These are phyloP conservation scores for Spirogloea muscicola DNA, from an alignment of 139 green algal genomes.

Conservation along the genomic window DNA sequence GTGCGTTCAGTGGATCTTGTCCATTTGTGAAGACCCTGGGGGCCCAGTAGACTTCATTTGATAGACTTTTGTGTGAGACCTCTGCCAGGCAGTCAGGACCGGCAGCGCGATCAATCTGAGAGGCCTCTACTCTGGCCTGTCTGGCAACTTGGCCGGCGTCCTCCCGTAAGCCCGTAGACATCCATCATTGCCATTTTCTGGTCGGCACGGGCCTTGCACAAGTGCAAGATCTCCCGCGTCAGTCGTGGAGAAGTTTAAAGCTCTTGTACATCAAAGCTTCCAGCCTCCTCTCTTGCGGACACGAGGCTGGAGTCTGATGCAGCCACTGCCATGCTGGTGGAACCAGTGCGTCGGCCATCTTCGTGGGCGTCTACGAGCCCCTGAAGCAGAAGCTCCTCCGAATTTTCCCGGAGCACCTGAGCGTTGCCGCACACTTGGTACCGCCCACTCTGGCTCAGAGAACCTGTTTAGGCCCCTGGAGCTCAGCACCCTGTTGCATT, in stretches of 20 bases:
- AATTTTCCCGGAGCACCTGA: slow-evolving; percentile 13
- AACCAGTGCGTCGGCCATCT: slow-evolving; percentile 47
- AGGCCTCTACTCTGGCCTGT: slow-evolving; percentile 45
- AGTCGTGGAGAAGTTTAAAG: too few relatives aligned
- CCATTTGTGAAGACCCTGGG: neutral
- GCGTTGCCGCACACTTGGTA: slow-evolving; percentile 36
- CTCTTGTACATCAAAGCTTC: too few relatives aligned
- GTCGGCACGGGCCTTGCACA: too few relatives aligned
- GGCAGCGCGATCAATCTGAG: slow-evolving; percentile 38
- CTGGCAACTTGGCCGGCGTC: slow-evolving; percentile 38
- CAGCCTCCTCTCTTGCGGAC: too few relatives aligned
- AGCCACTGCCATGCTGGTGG: too few relatives aligned
- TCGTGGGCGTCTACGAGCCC: slow-evolving; percentile 52
- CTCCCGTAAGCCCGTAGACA: slow-evolving; percentile 40
- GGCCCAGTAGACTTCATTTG: neutral
- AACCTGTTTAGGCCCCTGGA: too few relatives aligned
- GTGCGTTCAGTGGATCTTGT: too few relatives aligned
- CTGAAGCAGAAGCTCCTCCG: slow-evolving; percentile 48
- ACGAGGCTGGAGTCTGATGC: too few relatives aligned
- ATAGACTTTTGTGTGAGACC: neutral
- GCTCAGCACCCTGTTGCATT: too few relatives aligned
- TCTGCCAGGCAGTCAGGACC: neutral
- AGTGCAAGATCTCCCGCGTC: too few relatives aligned
- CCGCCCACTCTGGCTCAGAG: too few relatives aligned
- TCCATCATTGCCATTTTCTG: too few relatives aligned